A percentile compares a stretch with the other conserved stretches of the same genome.
Conservation (phyloP, 495 filamentous ascomycete genomes). For the Hypoxylon rickii region DNA sequence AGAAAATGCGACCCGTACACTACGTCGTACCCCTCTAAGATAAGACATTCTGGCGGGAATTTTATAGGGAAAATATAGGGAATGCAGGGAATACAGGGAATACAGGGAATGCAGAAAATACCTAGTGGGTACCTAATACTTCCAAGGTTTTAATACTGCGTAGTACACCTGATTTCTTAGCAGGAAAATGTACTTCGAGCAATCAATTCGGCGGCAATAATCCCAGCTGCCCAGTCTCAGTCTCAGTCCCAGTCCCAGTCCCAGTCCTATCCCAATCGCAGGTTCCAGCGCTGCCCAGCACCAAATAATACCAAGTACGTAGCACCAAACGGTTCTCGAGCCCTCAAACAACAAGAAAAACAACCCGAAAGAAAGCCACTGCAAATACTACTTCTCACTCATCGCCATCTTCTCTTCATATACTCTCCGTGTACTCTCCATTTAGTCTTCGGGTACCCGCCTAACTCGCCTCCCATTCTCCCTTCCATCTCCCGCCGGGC, state of each 20-base stretch:
- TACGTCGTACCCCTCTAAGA: slow-evolving; percentile 27
- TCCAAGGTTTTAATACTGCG: too few species aligned
- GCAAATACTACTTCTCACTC: not conserved
- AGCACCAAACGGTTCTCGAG: not conserved
- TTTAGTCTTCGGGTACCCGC: not conserved
- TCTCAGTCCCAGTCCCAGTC: too few species aligned
- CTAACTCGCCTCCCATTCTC: too few species aligned
- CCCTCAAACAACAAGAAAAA: slow-evolving; percentile 25
- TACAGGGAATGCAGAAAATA: too few species aligned
- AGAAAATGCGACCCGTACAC: too few species aligned
- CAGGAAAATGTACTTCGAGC: slow-evolving; percentile 5
- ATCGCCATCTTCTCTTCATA: not conserved
- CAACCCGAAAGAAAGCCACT: slow-evolving; percentile 6
- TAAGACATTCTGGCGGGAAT: slow-evolving; percentile 2
- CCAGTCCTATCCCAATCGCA: slow-evolving; percentile 23
- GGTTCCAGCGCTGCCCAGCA: slow-evolving; percentile 24
- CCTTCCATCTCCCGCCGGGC: slow-evolving; percentile 5
- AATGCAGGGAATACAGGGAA: too few species aligned
- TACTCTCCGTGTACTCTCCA: not conserved
- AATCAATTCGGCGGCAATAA: slow-evolving; percentile 38
- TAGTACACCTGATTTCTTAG: too few species aligned
- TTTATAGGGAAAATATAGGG: not conserved
- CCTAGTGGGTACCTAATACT: too few species aligned
- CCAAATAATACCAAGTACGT: slow-evolving; percentile 8
- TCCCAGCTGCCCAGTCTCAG: slow-evolving; percentile 21